A percentile compares a stretch with the other conserved stretches of the same genome.
phyloP scores from a whole-genome alignment of 768 basidiomycete species.

The Exsudoporus frostii region DNA sequence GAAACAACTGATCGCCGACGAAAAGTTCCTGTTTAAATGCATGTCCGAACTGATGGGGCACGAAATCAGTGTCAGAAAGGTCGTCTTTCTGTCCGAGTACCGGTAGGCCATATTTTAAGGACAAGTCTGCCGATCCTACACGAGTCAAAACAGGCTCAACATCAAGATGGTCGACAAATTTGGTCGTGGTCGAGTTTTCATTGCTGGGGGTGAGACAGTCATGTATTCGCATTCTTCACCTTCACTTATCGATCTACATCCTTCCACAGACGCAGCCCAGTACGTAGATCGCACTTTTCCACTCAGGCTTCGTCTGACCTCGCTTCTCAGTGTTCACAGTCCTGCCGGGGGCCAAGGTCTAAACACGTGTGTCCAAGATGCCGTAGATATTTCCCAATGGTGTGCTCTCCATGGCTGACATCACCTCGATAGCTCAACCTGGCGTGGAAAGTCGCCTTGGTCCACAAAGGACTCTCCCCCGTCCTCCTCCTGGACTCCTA shows the following conservation, averaged over 20 bases:
- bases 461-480: no score
- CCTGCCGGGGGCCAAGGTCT: no score
- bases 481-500: no score
- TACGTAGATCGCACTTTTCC: no score
- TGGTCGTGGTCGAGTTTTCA: slow-evolving; percentile 39
- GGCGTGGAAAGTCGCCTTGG: no score
- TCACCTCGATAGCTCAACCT: no score
- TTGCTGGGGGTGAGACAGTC: slow-evolving; percentile 40
- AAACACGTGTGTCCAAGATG: no score
- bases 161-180: slow-evolving; percentile 47
- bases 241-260: neutral
- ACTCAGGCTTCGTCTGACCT: no score
- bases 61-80: slow-evolving; percentile 32
- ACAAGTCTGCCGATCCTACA: neutral
- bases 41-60: slow-evolving; percentile 28
- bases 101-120: slow-evolving; percentile 20
- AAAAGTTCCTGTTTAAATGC: slow-evolving; percentile 28
- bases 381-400: no score
- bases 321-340: no score
- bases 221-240: neutral
- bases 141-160: slow-evolving; percentile 35
- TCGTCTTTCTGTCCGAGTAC: slow-evolving; percentile 26
- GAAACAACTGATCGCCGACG: slow-evolving; percentile 13
- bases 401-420: no score
- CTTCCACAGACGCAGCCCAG: slow-evolving; percentile 41